Evolutionary conservation across 352 stramenopile genomes (phyloP).

Genomic region (Phytophthora palmivora): DNA sequence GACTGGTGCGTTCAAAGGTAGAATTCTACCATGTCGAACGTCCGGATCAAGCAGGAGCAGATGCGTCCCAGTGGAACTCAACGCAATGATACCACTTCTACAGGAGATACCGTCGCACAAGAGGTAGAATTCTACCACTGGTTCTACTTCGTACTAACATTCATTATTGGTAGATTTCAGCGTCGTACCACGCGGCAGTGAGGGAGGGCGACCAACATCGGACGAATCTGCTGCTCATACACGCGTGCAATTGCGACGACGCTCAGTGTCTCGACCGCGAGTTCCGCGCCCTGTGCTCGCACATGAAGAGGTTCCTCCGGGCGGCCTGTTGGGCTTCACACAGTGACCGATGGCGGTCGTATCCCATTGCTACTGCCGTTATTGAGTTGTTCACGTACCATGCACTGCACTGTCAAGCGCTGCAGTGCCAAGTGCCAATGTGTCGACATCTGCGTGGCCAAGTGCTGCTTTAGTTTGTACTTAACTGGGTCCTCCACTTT

Average conservation of each 20-base stretch:
- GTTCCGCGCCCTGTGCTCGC: conserved; percentile 49
- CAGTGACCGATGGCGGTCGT: conserved; percentile 51
- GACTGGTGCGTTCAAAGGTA: not conserved
- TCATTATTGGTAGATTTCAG: conserved; percentile 17
- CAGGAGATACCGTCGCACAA: not conserved
- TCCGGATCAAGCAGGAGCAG: conserved; percentile 28
- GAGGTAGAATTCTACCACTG: conserved; percentile 8
- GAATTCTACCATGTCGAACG: conserved; percentile 6
- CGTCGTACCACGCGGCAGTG: conserved; percentile 17
- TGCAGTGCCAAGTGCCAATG: conserved; percentile 52
- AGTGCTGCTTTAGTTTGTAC: conserved; percentile 34
- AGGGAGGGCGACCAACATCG: conserved; percentile 18
- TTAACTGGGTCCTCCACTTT: too few relatives aligned
- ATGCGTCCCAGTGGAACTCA: conserved; percentile 1
- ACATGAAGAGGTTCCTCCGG: conserved; percentile 73
- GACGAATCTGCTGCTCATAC: conserved; percentile 57
- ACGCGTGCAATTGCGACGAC: conserved; percentile 66
- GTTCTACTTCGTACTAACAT: not conserved
- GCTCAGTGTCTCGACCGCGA: conserved; percentile 35
- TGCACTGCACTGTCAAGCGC: conserved; percentile 47
- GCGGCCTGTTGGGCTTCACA: conserved; percentile 70
- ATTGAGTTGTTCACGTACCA: conserved; percentile 66
- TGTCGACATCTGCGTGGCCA: conserved; percentile 46
- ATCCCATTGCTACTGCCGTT: conserved; percentile 33
- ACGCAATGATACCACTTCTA: not conserved